Evolutionary conservation across 83 land plant species (phyloP).

Genomic region (Isoetes engelmannii): DNA sequence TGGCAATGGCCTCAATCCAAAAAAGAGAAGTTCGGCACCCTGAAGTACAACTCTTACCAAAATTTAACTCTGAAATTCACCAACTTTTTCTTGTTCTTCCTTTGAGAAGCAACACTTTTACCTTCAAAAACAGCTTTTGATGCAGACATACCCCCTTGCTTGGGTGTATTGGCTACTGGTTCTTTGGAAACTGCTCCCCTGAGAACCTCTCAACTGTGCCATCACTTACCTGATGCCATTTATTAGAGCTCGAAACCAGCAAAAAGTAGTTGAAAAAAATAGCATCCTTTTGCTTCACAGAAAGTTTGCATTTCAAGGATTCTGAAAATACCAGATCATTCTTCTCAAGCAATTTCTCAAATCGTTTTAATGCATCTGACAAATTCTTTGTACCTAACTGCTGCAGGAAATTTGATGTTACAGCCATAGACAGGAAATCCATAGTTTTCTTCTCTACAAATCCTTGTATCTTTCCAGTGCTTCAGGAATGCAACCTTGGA

Average conservation of each 20-base stretch:
- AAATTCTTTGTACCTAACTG: constrained; percentile 73
- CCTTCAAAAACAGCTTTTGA: too few relatives aligned
- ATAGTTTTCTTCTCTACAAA: constrained; percentile 57
- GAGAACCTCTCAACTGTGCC: constrained; percentile 82
- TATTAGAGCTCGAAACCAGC: constrained; percentile 76
- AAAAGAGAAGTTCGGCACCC: too few relatives aligned
- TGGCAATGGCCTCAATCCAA: too few relatives aligned
- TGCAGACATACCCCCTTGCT: too few relatives aligned
- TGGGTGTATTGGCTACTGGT: constrained; percentile 46
- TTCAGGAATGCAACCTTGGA: constrained; percentile 57
- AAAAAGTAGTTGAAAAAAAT: constrained; percentile 61
- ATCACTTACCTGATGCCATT: constrained; percentile 64
- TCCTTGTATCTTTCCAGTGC: constrained; percentile 54
- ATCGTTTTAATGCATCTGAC: constrained; percentile 64
- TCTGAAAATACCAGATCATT: constrained; percentile 47
- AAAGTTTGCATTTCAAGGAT: constrained; percentile 55
- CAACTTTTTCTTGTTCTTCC: too few relatives aligned
- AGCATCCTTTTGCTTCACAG: constrained; percentile 70
- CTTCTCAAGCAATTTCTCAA: constrained; percentile 71
- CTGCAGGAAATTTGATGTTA: constrained; percentile 70
- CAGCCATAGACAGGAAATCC: constrained; percentile 73
- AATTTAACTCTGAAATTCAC: too few relatives aligned
- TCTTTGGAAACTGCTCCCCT: constrained; percentile 40
- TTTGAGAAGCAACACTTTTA: too few relatives aligned
- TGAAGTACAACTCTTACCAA: too few relatives aligned